Conservation (phyloP, 129 eudicot species). For the Logfia minima region DNA sequence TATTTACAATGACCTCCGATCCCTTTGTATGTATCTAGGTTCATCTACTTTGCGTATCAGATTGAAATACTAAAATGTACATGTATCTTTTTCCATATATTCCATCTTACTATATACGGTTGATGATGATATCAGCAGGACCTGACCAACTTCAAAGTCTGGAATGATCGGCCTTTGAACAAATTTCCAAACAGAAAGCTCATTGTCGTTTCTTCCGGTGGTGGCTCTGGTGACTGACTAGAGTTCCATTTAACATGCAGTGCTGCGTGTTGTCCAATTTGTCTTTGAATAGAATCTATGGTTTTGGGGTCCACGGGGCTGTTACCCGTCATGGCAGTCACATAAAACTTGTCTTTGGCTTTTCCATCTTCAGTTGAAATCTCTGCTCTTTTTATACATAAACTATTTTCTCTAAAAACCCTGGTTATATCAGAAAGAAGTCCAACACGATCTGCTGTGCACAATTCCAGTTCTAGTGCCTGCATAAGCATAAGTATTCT, state of each 20-base stretch:
- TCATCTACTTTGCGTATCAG: background rate
- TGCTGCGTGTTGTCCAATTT: constrained; percentile 59
- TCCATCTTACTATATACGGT: background rate
- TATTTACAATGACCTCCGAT: constrained; percentile 7
- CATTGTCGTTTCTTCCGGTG: constrained; percentile 54
- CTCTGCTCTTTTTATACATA: constrained; percentile 82
- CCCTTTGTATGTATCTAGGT: constrained; percentile 19
- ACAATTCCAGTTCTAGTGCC: constrained; percentile 76
- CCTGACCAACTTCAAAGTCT: constrained; percentile 38
- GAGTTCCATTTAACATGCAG: constrained; percentile 63
- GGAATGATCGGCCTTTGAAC: constrained; percentile 52
- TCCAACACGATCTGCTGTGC: constrained; percentile 78
- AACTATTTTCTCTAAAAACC: constrained; percentile 77
- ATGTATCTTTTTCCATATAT: background rate
- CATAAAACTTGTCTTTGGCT: constrained; percentile 76
- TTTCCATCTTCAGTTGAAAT: constrained; percentile 74
- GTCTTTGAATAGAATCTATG: constrained; percentile 59
- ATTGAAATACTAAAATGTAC: constrained; percentile 13
- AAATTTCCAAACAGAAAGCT: constrained; percentile 69
- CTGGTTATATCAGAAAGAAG: constrained; percentile 94
- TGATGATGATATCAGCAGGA: constrained; percentile 21
- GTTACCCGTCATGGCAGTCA: constrained; percentile 76
- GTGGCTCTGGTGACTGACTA: constrained; percentile 42
- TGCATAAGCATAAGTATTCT: constrained; percentile 18
- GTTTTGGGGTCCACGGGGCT: constrained; percentile 67